phyloP scores from a whole-genome alignment of 805 yeast genomes.

The Wickerhamiella occidentalis region DNA sequence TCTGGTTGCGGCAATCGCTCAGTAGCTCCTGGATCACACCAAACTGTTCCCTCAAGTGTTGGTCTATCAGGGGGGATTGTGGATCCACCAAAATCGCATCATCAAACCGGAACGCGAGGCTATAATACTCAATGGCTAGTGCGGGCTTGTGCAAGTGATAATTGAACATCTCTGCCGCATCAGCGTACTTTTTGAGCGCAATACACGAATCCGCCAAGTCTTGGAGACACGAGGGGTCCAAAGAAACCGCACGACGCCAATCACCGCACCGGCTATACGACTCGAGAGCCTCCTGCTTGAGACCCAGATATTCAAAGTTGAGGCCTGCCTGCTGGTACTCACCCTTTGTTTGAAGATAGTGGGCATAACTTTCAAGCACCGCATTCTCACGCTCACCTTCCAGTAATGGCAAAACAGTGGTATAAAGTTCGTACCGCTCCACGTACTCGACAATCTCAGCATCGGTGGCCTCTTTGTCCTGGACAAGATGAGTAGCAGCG shows the following conservation, averaged over 20 bases:
- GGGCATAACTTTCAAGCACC: conserved; percentile 53
- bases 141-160: conserved; percentile 48
- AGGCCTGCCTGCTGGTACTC: conserved; percentile 66
- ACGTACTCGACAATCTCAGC: conserved; percentile 57
- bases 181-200: conserved; percentile 51
- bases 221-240: conserved; percentile 43
- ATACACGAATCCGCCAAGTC: conserved; percentile 47
- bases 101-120: conserved; percentile 63
- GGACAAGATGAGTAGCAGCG: conserved; percentile 53
- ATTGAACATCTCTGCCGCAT: conserved; percentile 67
- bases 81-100: conserved; percentile 60
- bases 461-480: conserved; percentile 26
- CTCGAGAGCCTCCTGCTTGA: conserved; percentile 50
- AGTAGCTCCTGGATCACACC: conserved; percentile 75
- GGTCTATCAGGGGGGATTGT: conserved; percentile 32
- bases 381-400: conserved; percentile 38
- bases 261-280: conserved; percentile 55
- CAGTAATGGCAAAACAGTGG: conserved; percentile 52
- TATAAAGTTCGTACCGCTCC: conserved; percentile 55
- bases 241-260: conserved; percentile 76
- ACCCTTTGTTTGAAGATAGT: conserved; percentile 41
- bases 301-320: conserved; percentile 56
- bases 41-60: conserved; percentile 74
- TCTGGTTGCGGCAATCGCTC: conserved; percentile 87
- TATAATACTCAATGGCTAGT: conserved; percentile 53